Evolutionary conservation across 2,329 filamentous ascomycete genomes (phyloP), one percentile per base, ranked within the genome.

Genomic region (Monosporascus sp.): DNA sequence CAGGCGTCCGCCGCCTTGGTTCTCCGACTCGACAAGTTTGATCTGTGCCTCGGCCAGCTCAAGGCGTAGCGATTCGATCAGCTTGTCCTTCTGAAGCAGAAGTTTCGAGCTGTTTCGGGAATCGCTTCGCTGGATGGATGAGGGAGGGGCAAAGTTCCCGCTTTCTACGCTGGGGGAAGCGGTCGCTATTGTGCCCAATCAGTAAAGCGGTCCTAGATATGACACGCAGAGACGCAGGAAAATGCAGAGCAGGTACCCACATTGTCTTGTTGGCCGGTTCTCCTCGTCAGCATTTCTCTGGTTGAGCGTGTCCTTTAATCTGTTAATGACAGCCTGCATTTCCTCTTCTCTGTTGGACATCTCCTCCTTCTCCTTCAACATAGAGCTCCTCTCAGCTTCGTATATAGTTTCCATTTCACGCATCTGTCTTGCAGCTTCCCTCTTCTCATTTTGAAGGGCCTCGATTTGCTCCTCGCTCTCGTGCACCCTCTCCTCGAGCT

Each of bases 1-100:
- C 65, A 96, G 76, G 27, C 89, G 85, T 46, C 90, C 91, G 50
- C 92, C 93, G 50, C 91, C 93, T 70, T 89, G 85, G 69, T 97
- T 96, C 72, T 97, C 92, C 51, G 94, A 85, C 70, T 97, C 93
- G 27, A 96, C 88, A 25, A 97, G 79, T 71, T 96, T 97, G 73
- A 97, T 95, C 70, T 97, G 92, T 22, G 90, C 87, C 70, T 97
- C 94, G 44, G 94, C 93, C 48, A 99, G 81, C 69, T 99, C 94
- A 25, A 97, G 81, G 52, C 93, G 84, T 57, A 99, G 78, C 11
- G 88, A 90, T 69, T 97, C 93, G 62, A 99, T 97, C 54, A 97
- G 78, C 73, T 95, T 94, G 72, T 99, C 94, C 70, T 97, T 99
- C 70, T 97, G 92, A 62, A 95, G 80, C 49, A 97, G 81, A 50